Conservation (phyloP, 768 basidiomycete species). For the Boletus rufocinnamomeus region DNA sequence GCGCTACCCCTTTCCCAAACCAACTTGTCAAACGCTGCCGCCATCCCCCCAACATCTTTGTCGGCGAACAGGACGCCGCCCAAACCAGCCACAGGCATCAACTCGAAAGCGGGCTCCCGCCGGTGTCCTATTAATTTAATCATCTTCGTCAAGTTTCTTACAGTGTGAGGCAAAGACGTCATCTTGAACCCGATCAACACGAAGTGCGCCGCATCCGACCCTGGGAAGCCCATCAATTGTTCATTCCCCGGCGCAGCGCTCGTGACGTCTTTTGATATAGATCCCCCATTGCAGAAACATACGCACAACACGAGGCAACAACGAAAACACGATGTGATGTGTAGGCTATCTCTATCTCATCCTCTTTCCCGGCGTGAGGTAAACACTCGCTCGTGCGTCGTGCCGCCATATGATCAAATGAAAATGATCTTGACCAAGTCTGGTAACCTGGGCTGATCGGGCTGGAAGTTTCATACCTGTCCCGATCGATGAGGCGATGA, state of each 20-base stretch:
- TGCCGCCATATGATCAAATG: conserved; percentile 7
- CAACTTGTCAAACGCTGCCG: no score
- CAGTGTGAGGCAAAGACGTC: conserved; percentile 8
- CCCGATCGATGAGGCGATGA: conserved; percentile 18
- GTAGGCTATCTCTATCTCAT: conserved; percentile 16
- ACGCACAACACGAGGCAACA: conserved; percentile 20
- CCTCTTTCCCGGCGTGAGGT: conserved; percentile 1
- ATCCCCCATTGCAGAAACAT: conserved; percentile 5
- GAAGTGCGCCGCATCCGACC: conserved; percentile 1
- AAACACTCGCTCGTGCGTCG: conserved; percentile 3
- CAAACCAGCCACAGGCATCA: not conserved
- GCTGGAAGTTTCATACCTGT: not conserved
- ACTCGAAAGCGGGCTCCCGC: not conserved
- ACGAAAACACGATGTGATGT: conserved; percentile 7
- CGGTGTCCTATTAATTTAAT: not conserved
- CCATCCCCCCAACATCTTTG: not conserved
- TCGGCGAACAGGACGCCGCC: not conserved
- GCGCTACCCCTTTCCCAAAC: no score
- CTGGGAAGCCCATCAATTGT: not conserved
- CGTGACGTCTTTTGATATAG: conserved; percentile 6
- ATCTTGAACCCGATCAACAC: conserved; percentile 10
- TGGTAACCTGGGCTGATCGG: conserved; percentile 12
- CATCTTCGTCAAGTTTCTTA: not conserved
- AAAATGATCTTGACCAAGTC: not conserved
- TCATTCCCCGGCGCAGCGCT: conserved; percentile 11